Conservation (phyloP, 2,329 filamentous ascomycete genomes). For the Arthroderma sp. region DNA sequence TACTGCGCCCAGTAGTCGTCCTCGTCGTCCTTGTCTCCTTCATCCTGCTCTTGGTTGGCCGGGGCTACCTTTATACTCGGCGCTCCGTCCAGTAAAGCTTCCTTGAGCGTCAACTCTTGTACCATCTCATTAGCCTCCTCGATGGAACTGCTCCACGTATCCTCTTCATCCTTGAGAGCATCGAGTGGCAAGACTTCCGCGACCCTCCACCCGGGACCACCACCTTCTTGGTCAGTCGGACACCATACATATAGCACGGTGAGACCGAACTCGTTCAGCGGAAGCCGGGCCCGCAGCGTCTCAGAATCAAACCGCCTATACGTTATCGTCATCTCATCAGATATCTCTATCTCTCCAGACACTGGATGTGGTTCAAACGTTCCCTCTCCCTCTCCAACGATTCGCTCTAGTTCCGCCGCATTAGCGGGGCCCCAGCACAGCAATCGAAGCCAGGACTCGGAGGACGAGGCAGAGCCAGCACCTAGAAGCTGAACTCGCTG, state of each 20-base stretch:
- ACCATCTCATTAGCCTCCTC: constrained; percentile 43
- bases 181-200: constrained; percentile 47
- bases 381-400: constrained; percentile 43
- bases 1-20: constrained; percentile 56
- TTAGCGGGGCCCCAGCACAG: constrained; percentile 47
- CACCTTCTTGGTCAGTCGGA: constrained; percentile 43
- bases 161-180: constrained; percentile 36
- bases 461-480: constrained; percentile 30
- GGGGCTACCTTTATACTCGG: not conserved
- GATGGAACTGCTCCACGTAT: constrained; percentile 42
- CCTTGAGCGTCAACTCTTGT: constrained; percentile 26
- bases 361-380: constrained; percentile 52
- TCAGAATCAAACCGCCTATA: constrained; percentile 51
- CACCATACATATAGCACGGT: constrained; percentile 51
- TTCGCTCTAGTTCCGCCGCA: constrained; percentile 41
- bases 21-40: constrained; percentile 45
- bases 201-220: constrained; percentile 45
- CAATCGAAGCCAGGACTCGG: constrained; percentile 46
- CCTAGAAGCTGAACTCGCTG: constrained; percentile 49
- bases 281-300: constrained; percentile 46
- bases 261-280: constrained; percentile 44
- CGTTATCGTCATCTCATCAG: constrained; percentile 42
- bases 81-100: constrained; percentile 26
- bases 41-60: constrained; percentile 16
- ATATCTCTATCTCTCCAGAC: constrained; percentile 53